Evolutionary conservation across 768 basidiomycete genomes (phyloP), one percentile per base, ranked within the genome.

Genomic region (Boletus bicolor): DNA sequence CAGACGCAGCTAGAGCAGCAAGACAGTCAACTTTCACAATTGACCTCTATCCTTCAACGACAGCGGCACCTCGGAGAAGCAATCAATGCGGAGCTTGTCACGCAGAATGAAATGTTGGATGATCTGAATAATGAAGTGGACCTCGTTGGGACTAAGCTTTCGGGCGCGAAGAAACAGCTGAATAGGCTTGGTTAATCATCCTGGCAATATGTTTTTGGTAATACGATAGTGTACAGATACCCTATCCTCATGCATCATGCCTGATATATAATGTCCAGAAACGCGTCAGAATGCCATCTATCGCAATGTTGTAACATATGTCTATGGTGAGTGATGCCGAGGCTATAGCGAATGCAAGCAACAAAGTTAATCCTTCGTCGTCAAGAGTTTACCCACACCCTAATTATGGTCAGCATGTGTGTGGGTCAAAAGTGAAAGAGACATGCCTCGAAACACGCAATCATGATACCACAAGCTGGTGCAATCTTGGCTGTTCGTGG

Each of bases 381-480:
- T 69, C 59, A 89, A 69, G 41, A 79, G 67, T 57, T 71, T 77
- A 49, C 85, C 86, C 53, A 89, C 74, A 45, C 87, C 85, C 86
- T 88, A 30, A 32, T 24, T 0, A 9, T 15, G 10, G 51, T 69
- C 41, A 67, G 61, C 12, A 36, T 54, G 28, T 26, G 35, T 36
- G 71, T 54, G 7, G 44, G 28, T 36, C 54, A 12, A 53, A 26
- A 28, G 26, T 24, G 1, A 35, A 54, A 51, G 38, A 19, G 24
- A 43, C 81, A 32, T 62, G 85, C 94, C 84, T 98, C 95, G 68
- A 88, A 98, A 70, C 88, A 94, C 53, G 91, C 85, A 69, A 98
- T 97, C 96, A 98, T 98, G 61, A 99, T 88, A 24, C 96, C 96
- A 72, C 97, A 99, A 41, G 96, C 97, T 38, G 97, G 97, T 11